Evolutionary conservation across 352 stramenopile genomes (phyloP), one percentile per base, ranked within the genome.

Genomic region (Phytopythium montanum): DNA sequence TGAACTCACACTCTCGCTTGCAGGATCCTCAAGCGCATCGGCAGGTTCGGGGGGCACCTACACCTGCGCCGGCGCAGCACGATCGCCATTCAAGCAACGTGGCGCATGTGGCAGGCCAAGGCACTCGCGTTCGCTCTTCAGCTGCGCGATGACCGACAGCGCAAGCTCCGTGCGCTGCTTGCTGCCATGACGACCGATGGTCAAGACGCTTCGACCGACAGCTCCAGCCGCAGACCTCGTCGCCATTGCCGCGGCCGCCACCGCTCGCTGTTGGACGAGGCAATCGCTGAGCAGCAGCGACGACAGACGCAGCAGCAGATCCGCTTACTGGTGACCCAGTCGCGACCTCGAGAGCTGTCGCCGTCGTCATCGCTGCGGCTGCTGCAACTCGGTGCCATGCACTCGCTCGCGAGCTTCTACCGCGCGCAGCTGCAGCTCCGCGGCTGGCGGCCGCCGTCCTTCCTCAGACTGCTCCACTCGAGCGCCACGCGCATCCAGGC

Each of bases 91-190:
- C 84, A 94, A 60, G 71, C 81, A 3, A 76, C 64, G n/a, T 94
- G 81, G 81, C 70, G 84, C 33, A 94, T 94, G 81, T 94, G 81
- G 81, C 59, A 70, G 5, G 78, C 65, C 28, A 90, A 88, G 57
- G 77, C 85, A 18, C 54, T 62, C 4, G 73, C 75, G 44, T 69
- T 76, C 12, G 75, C 80, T 19, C 61, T 55, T 16, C 60, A 54
- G 23, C 49, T 94, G 31, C 70, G 68, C 21, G 68, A 71, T 49
- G 66, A 84, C 28, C 70, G 64, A 7, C 62, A 38, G 5, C 63
- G 62, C 21, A 74, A 86, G 34, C 73, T 73, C 46, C 36, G 61
- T 3, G 75, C 68, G 2, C 68, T 76, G 5, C 46, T 81, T 18
- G 36, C 59, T 5, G 39, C 62, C 18, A 66, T 87, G 49, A 26